Base-by-base conservation (phyloP, 2,329 filamentous ascomycete species). In the Geosmithia flava region DNA sequence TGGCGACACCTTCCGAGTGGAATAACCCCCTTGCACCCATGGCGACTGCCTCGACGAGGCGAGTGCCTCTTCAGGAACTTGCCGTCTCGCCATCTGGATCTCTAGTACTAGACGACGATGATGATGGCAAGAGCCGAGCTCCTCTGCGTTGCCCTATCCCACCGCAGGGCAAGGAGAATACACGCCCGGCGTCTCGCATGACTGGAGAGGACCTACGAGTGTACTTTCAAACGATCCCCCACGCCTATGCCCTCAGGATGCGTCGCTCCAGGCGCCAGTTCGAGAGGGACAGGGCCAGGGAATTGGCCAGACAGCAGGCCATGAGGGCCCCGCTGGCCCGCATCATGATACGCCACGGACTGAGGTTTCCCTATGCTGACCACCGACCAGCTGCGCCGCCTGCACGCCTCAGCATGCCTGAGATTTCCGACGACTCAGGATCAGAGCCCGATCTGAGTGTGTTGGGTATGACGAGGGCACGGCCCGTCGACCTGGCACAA, bases 391-490 rank as follows among this genome's bases (percentile, higher is more conserved):
- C 40, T n/a, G 42, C 30, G 52, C 20, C 59, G 44, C 59, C 57
- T 43, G 54, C 61, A 20, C 58, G 63, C 39, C 58, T 67, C 29
- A 67, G 64, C 52, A 60, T 67, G 62, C 60, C 64, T 10, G 52
- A 59, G 44, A 44, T 52, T 6, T 64, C 60, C 6, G 64, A 67
- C 47, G 63, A 60, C 20, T 65, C 62, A 1, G 57, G 56, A 51
- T 66, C 63, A 4, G 65, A 67, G 49, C 62, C 62, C 33, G 65
- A 67, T 47, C 52, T 63, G 20, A 67, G 65, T 42, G 53, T 64
- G n/a, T 56, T 67, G 15, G 62, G 58, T 43, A 62, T 62, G 57
- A 46, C 47, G 20, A 43, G 47, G 30, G 42, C 42, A 37, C 30
- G 48, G 17, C 44, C 20, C 20, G 30, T 16, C 20, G 40, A 47